A percentile compares a stretch with the other conserved stretches of the same genome.
Evolutionary conservation across 192 early-diverging fungal species (phyloP).

Genomic region (Spinellus fusiger): DNA sequence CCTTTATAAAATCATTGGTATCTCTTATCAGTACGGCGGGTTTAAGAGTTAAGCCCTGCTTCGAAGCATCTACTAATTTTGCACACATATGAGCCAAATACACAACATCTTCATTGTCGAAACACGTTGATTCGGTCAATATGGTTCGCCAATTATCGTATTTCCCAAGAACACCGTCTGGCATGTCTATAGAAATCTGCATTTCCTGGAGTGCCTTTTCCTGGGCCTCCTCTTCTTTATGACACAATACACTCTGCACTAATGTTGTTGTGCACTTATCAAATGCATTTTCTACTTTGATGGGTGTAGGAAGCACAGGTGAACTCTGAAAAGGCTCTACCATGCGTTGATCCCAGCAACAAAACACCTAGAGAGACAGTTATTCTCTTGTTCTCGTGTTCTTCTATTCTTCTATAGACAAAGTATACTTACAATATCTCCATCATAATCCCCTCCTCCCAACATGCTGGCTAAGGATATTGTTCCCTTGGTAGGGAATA

Average conservation of each 20-base stretch:
- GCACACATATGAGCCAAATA: slow-evolving; percentile 32
- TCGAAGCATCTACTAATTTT: slow-evolving; percentile 25
- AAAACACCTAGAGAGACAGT: slow-evolving; percentile 24
- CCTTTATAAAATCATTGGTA: not conserved
- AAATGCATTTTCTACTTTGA: slow-evolving; percentile 16
- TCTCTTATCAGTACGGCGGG: not conserved
- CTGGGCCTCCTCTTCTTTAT: not conserved
- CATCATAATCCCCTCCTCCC: slow-evolving; percentile 77
- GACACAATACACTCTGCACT: not conserved
- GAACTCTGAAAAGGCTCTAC: slow-evolving; percentile 10
- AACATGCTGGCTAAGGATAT: slow-evolving; percentile 67
- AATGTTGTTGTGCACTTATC: not conserved
- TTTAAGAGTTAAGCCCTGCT: slow-evolving; percentile 28
- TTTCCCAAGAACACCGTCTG: slow-evolving; percentile 7
- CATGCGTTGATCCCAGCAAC: slow-evolving; percentile 33
- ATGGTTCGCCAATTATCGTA: slow-evolving; percentile 26
- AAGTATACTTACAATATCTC: slow-evolving; percentile 44
- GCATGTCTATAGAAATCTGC: not conserved
- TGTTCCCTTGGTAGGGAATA: slow-evolving; percentile 63
- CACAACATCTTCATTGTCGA: slow-evolving; percentile 14
- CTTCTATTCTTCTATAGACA: not conserved
- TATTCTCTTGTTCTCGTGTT: not conserved
- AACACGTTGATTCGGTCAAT: slow-evolving; percentile 10
- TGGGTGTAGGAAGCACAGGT: not conserved
- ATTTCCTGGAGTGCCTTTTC: slow-evolving; percentile 5